These are phyloP conservation scores for Penicillium pancosmium DNA, from an alignment of 495 filamentous ascomycete genomes.

Conservation along the genomic window DNA sequence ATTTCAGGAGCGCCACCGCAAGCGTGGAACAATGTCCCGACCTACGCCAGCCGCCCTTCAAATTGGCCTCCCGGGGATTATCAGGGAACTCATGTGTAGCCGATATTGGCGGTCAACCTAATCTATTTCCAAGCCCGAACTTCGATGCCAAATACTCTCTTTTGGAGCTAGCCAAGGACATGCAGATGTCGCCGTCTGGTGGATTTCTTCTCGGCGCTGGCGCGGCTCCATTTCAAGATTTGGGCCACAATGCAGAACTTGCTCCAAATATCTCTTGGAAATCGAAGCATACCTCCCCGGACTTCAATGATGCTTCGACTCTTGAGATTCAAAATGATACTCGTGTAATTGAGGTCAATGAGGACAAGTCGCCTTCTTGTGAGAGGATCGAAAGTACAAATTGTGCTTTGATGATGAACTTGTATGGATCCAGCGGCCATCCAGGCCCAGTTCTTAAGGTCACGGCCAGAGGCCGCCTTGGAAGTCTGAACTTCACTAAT, in stretches of 20 bases:
- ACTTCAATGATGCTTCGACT: conserved; percentile 20
- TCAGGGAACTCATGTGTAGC: conserved; percentile 37
- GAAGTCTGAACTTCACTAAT: conserved; percentile 34
- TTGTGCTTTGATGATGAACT: conserved; percentile 43
- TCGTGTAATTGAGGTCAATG: conserved; percentile 17
- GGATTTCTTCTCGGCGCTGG: conserved; percentile 40
- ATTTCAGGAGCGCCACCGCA: conserved; percentile 29
- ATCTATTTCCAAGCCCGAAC: conserved; percentile 38
- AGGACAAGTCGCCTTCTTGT: conserved; percentile 11
- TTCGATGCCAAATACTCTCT: conserved; percentile 35
- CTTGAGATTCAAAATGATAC: conserved; percentile 21
- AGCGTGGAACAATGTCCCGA: conserved; percentile 38
- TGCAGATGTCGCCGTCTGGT: conserved; percentile 31
- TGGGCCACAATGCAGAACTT: conserved; percentile 42
- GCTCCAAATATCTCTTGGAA: conserved; percentile 38
- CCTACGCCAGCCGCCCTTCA: conserved; percentile 38
- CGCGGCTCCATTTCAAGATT: conserved; percentile 43
- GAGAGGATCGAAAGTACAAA: conserved; percentile 21
- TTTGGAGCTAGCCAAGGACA: conserved; percentile 28
- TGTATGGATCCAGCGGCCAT: conserved; percentile 36
- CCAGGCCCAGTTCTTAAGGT: conserved; percentile 38
- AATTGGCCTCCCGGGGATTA: conserved; percentile 38
- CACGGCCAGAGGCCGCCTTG: conserved; percentile 28
- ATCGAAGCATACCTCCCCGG: conserved; percentile 6
- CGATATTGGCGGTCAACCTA: conserved; percentile 41